These are phyloP conservation scores for Kodamaea neixiangensis DNA, from an alignment of 805 yeast species.

Conservation along the genomic window DNA sequence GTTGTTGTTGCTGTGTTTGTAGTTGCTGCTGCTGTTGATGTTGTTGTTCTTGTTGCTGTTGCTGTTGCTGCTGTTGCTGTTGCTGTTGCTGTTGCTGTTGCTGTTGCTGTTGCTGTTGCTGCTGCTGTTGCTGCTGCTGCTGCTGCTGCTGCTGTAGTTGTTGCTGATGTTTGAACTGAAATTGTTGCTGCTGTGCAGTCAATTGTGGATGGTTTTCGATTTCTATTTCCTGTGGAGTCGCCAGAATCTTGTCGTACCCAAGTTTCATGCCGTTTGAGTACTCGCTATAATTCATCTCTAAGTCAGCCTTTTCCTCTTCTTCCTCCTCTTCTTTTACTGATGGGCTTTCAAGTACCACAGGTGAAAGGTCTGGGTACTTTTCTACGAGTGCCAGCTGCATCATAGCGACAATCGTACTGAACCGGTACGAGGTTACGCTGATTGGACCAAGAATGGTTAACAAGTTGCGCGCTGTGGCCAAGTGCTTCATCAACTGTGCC, in stretches of 20 bases:
- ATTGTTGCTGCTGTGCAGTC: neutral
- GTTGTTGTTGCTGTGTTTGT: neutral
- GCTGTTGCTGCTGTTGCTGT: neutral
- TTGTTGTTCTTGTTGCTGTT: neutral
- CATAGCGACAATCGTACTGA: conserved; percentile 15
- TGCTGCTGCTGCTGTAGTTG: neutral
- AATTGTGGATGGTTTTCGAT: neutral
- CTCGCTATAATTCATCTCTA: neutral
- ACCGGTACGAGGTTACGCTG: conserved; percentile 15
- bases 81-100: neutral
- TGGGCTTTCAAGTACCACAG: neutral
- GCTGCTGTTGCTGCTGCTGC: neutral
- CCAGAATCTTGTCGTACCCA: neutral
- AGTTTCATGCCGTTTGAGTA: neutral
- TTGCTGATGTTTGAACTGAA: no score
- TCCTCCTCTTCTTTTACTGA: neutral
- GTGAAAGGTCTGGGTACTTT: conserved; percentile 10
- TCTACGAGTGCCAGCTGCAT: conserved; percentile 15
- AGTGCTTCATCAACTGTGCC: conserved; percentile 11
- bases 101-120: neutral
- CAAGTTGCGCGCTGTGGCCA: conserved; percentile 13
- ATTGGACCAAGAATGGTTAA: conserved; percentile 14
- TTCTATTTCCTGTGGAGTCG: neutral
- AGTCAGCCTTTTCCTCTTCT: neutral
- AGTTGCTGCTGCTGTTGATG: neutral